A percentile compares a stretch with the other conserved stretches of the same genome.
Conservation (phyloP, 1,284 basidiomycete species). For the Trametes hirsuta region DNA sequence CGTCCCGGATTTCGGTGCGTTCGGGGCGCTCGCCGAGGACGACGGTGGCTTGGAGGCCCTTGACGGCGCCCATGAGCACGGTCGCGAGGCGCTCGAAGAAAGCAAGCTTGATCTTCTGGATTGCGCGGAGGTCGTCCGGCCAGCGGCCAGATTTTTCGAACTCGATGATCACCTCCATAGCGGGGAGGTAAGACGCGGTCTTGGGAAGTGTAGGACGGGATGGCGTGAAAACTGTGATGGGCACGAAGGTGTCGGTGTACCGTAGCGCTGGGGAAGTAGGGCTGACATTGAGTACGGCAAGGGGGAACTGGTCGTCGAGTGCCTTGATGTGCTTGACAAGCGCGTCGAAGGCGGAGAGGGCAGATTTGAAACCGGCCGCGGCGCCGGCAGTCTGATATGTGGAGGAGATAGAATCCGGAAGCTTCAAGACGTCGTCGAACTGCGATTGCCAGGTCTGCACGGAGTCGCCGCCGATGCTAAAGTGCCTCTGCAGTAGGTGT, state of each 20-base stretch:
- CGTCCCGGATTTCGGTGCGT: slow-evolving; percentile 68
- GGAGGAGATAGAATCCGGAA: slow-evolving; percentile 61
- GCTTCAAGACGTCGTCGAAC: slow-evolving; percentile 70
- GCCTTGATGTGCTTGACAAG: slow-evolving; percentile 81
- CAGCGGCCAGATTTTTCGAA: slow-evolving; percentile 92
- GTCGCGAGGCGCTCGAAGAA: slow-evolving; percentile 82
- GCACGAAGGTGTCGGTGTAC: slow-evolving; percentile 83
- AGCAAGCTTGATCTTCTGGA: slow-evolving; percentile 95
- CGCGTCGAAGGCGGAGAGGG: slow-evolving; percentile 80
- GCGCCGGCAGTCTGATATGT: slow-evolving; percentile 51
- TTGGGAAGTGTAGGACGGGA: slow-evolving; percentile 50
- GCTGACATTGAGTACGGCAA: slow-evolving; percentile 78
- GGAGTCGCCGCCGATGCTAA: slow-evolving; percentile 57
- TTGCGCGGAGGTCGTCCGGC: slow-evolving; percentile 93
- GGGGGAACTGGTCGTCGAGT: slow-evolving; percentile 79
- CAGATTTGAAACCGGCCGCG: slow-evolving; percentile 74
- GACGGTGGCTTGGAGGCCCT: slow-evolving; percentile 61
- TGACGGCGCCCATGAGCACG: slow-evolving; percentile 56
- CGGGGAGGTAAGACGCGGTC: slow-evolving; percentile 67
- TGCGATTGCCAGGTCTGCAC: slow-evolving; percentile 62
- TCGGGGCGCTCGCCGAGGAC: slow-evolving; percentile 54
- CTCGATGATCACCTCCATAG: slow-evolving; percentile 78
- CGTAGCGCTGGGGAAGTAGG: slow-evolving; percentile 79
- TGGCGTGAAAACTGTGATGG: slow-evolving; percentile 56
- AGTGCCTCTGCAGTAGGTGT: slow-evolving; percentile 79